phyloP scores from a whole-genome alignment of 1,139 yeast species.

The Citeromyces hawaiiensis region DNA sequence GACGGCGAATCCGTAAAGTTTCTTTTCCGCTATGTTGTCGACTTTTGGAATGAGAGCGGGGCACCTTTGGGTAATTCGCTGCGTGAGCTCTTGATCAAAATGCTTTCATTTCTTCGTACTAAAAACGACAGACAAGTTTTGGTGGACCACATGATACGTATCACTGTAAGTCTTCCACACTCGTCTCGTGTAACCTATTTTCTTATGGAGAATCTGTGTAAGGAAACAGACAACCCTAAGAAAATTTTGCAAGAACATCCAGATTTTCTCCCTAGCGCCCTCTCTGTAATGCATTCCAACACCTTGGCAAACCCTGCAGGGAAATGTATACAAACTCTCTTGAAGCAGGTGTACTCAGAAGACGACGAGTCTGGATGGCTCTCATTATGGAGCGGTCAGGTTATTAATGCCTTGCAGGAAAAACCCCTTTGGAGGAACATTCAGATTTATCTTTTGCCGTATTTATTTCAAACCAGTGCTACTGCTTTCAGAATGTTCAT shows the following conservation, averaged over 20 bases:
- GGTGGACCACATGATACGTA: conserved; percentile 29
- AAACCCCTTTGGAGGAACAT: conserved; percentile 29
- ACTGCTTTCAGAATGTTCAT: conserved; percentile 26
- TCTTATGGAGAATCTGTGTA: conserved; percentile 40
- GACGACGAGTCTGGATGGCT: conserved; percentile 30
- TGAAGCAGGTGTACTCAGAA: conserved; percentile 19
- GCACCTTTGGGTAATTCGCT: conserved; percentile 61
- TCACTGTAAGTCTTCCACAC: conserved; percentile 26
- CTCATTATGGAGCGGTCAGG: conserved; percentile 32
- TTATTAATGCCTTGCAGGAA: conserved; percentile 21
- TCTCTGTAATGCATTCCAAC: conserved; percentile 37
- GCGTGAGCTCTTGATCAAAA: conserved; percentile 40
- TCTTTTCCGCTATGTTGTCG: conserved; percentile 43
- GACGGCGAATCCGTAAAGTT: conserved; percentile 17
- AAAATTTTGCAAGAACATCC: conserved; percentile 30
- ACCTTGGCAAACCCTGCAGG: conserved; percentile 59
- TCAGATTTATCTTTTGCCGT: conserved; percentile 48
- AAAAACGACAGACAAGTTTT: conserved; percentile 12
- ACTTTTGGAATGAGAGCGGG: conserved; percentile 59
- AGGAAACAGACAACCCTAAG: conserved; percentile 22
- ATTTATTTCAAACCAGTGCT: conserved; percentile 39
- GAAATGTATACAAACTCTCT: conserved; percentile 39
- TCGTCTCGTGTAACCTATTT: conserved; percentile 48
- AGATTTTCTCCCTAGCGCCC: conserved; percentile 27
- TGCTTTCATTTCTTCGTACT: conserved; percentile 25